Evolutionary conservation across 129 eudicot species (phyloP).

Genomic region (Apium graveolens): DNA sequence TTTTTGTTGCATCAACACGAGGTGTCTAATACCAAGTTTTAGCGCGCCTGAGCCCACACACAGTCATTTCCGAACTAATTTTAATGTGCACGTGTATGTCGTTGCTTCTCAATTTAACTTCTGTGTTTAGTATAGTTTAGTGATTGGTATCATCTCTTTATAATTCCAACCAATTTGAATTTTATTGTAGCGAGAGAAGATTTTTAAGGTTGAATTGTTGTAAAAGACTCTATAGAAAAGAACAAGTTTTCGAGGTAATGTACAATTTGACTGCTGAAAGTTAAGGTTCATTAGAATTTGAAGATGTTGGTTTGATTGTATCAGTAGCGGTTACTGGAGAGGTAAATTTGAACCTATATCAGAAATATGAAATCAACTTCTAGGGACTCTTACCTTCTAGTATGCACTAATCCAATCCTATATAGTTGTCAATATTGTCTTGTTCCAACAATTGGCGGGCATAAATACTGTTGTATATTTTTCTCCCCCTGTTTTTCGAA

Average conservation of each 20-base stretch:
- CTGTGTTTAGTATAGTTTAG: neutral
- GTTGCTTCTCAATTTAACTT: neutral
- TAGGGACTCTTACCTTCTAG: neutral
- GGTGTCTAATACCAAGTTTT: slow-evolving; percentile 20
- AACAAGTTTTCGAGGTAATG: slow-evolving; percentile 69
- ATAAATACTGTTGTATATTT: slow-evolving; percentile 91
- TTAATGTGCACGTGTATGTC: neutral
- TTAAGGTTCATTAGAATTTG: slow-evolving; percentile 74
- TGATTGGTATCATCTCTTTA: neutral
- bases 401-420: neutral
- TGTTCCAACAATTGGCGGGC: slow-evolving; percentile 96
- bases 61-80: neutral
- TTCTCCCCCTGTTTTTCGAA: slow-evolving; percentile 94
- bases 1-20: no score
- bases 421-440: slow-evolving; percentile 64
- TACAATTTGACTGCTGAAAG: slow-evolving; percentile 45
- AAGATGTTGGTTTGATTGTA: slow-evolving; percentile 93
- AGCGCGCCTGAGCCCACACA: no score
- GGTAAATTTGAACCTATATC: slow-evolving; percentile 28
- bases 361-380: neutral
- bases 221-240: slow-evolving; percentile 63
- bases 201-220: slow-evolving; percentile 65
- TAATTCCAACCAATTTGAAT: neutral
- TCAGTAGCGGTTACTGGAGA: slow-evolving; percentile 74
- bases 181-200: slow-evolving; percentile 64